These are phyloP conservation scores for Colletotrichum sp. DNA, from an alignment of 2,329 filamentous ascomycete species.

Conservation along the genomic window DNA sequence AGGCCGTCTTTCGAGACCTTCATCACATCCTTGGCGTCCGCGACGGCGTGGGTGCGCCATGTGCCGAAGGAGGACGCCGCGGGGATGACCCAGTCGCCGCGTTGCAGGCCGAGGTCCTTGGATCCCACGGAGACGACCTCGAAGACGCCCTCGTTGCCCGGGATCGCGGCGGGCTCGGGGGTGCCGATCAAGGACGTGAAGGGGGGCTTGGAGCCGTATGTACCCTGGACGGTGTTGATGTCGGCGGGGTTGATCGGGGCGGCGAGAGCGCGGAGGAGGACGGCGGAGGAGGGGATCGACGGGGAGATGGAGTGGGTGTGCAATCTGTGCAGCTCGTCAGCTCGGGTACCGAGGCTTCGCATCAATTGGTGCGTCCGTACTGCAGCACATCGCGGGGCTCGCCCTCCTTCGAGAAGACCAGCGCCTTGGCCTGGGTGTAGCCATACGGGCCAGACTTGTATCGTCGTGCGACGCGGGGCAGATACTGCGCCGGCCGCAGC, in stretches of 20 bases:
- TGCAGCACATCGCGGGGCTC: constrained; percentile 75
- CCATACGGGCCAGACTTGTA: constrained; percentile 71
- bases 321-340: constrained; percentile 42
- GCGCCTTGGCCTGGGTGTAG: constrained; percentile 85
- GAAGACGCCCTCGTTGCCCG: constrained; percentile 92
- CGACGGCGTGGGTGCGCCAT: constrained; percentile 89
- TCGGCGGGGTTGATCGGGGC: constrained; percentile 96
- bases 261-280: constrained; percentile 87
- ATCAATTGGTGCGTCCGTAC: constrained; percentile 41
- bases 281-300: constrained; percentile 63
- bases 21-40: constrained; percentile 62
- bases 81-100: constrained; percentile 95
- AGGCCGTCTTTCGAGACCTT: constrained; percentile 76
- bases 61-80: constrained; percentile 84
- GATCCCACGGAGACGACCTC: constrained; percentile 79
- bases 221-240: constrained; percentile 97
- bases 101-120: constrained; percentile 56
- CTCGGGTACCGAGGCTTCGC: neutral
- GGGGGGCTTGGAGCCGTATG: constrained; percentile 85
- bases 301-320: constrained; percentile 81
- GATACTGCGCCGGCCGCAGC: neutral
- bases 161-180: constrained; percentile 74
- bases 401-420: constrained; percentile 77
- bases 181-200: constrained; percentile 83
- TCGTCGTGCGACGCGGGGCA: constrained; percentile 36